Base-by-base conservation (phyloP, 2,329 filamentous ascomycete genomes). In the Arthrocladium fulminans region DNA sequence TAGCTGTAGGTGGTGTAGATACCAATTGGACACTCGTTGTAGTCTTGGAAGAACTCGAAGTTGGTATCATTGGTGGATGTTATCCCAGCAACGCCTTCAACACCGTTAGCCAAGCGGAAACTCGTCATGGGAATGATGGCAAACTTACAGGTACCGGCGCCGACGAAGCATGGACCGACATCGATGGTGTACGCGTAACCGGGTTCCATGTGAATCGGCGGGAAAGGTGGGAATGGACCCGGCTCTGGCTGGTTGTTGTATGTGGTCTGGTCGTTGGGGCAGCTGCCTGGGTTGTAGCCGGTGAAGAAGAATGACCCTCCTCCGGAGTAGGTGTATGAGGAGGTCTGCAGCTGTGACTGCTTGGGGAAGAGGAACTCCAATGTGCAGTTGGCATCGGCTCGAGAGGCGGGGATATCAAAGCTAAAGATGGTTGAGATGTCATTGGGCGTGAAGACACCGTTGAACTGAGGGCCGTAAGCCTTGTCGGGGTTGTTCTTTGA, bases 361-460 rank as follows among this genome's bases (percentile, higher is more conserved):
- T 68, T 56, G 9, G 83, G 82, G 65, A 84, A 76, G 38, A 83
- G 68, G 74, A 86, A 86, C 49, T 80, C 67, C 7, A 85, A 67
- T 48, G 72, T 75, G 67, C 82, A 86, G 5, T 67, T 76, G 65
- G 78, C 77, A 56, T 76, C 77, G 7, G 67, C 57, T 56, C 78
- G 72, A 3, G 65, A 63, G 3, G 63, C 53, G 1, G 76, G 76
- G 37, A 86, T 76, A 59, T 83, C 79, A 65, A 86, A 86, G 68
- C 83, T 83, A 74, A 82, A 85, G 59, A 84, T 74, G 10, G 75
- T 74, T 8, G 75, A 76, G 42, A 76, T 63, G 48, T 67, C 70
- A 17, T 64, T 67, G 15, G 69, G 63, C 10, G 74, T 75, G 30
- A 83, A 68, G 9, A 73, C 71, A 46, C 79, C 80, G 54, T 76